Evolutionary conservation across 2,329 filamentous ascomycete genomes (phyloP), one percentile per base, ranked within the genome.

Genomic region (Tolypocladium pustulatum): DNA sequence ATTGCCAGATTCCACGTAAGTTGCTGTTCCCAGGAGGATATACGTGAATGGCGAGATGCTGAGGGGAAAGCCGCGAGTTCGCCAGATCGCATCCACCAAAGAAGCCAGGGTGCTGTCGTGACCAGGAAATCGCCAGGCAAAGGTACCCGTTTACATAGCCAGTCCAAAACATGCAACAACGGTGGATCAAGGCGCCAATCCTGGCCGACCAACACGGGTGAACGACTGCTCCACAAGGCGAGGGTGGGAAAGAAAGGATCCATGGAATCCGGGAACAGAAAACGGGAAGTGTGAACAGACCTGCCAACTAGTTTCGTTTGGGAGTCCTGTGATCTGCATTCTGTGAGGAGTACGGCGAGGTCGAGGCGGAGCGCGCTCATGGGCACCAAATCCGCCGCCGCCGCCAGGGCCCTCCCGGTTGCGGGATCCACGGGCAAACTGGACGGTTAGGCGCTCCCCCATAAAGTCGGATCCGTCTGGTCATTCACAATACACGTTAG

Each of bases 221-320:
- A 66, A 67, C 65, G 68, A 68, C 64, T 59, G 65, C 64, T 68
- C 66, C 68, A 65, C 63, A 66, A 65, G 64, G 65, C 64, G 65
- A 64, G 64, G 66, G 64, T 64, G 62, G 64, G 62, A 59, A 64
- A 65, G 56, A 61, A 58, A 58, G 60, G 57, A 65, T 75, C 74
- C 75, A 69, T 70, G 66, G 71, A 70, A 66, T 75, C 75, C 75
- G 74, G 70, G 71, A 72, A 74, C 73, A 79, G 81, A 69, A 73
- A 81, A 83, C 77, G 78, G 79, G 83, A 80, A 80, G 80, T 75
- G 74, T 73, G 74, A 80, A 89, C 94, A 94, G 88, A 99, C 94
- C 94, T 99, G 94, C 94, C 94, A 99, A 86, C 92, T 97, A 82
- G 94, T 99, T 82, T 97, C 93, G 79, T 85, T 87, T 74, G 93